Percentiles rank a stretch among this genome's conserved stretches.
These are phyloP conservation scores for Xenoacremonium recifei DNA, from an alignment of 2,329 filamentous ascomycete species.

Conservation along the genomic window DNA sequence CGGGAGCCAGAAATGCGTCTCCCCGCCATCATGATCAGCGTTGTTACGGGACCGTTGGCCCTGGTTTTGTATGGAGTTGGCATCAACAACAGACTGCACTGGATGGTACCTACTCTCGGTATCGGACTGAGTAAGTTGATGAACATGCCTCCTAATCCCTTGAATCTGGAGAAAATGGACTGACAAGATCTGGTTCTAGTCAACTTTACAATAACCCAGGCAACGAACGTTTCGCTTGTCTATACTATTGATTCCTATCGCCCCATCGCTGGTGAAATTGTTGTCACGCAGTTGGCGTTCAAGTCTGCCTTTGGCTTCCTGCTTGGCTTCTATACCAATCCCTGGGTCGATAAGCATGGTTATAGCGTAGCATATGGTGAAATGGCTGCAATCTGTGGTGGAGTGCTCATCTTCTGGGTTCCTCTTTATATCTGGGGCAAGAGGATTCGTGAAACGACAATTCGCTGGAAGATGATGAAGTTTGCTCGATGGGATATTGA, in stretches of 20 bases:
- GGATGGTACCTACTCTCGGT: conserved; percentile 18
- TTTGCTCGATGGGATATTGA: conserved; percentile 13
- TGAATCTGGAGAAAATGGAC: background rate
- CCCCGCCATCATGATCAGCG: conserved; percentile 36
- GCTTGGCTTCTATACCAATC: conserved; percentile 56
- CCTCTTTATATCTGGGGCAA: conserved; percentile 51
- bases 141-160: no score
- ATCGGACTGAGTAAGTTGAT: conserved; percentile 37
- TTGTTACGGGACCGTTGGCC: conserved; percentile 9
- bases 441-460: conserved; percentile 19
- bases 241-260: conserved; percentile 19
- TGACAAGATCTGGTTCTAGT: conserved; percentile 30
- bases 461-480: conserved; percentile 11
- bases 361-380: conserved; percentile 49
- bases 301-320: conserved; percentile 57
- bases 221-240: conserved; percentile 17
- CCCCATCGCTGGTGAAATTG: conserved; percentile 16
- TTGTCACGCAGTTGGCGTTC: conserved; percentile 38
- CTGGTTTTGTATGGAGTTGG: conserved; percentile 15
- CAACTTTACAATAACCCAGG: conserved; percentile 17
- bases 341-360: conserved; percentile 47
- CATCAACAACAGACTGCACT: conserved; percentile 15
- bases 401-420: conserved; percentile 44
- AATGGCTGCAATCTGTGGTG: conserved; percentile 51
- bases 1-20: conserved; percentile 39